Evolutionary conservation across 1,139 yeast genomes (phyloP).

Genomic region (Zygoascus meyerae): DNA sequence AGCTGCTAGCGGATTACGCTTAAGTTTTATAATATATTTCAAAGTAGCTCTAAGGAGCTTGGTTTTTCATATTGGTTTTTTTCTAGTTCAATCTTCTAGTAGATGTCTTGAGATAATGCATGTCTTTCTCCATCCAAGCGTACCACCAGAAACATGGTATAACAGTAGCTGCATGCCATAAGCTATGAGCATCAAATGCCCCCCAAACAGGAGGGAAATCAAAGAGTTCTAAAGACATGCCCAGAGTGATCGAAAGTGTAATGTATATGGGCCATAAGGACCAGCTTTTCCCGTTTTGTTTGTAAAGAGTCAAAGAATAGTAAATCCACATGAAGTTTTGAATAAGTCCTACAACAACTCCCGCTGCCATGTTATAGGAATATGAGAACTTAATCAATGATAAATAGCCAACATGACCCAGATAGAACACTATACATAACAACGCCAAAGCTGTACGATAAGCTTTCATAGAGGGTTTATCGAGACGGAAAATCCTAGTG

Average conservation of each 20-base stretch:
- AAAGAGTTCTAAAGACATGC: constrained; percentile 82
- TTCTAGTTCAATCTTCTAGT: not conserved
- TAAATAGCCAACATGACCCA: constrained; percentile 60
- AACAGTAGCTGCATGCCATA: constrained; percentile 65
- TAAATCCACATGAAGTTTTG: constrained; percentile 57
- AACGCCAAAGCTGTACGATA: constrained; percentile 36
- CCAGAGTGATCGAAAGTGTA: constrained; percentile 52
- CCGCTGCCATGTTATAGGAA: constrained; percentile 90
- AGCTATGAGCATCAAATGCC: constrained; percentile 83
- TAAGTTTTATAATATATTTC: constrained; percentile 7
- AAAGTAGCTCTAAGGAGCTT: not conserved
- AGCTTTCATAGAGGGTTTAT: constrained; percentile 35
- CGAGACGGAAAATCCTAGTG: constrained; percentile 53
- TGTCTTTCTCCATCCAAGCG: constrained; percentile 34
- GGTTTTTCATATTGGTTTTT: not conserved
- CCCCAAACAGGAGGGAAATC: constrained; percentile 72
- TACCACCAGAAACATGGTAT: constrained; percentile 37
- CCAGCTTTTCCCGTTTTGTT: constrained; percentile 30
- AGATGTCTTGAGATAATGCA: constrained; percentile 17
- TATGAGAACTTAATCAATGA: constrained; percentile 73
- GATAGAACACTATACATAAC: constrained; percentile 46
- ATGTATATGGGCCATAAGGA: constrained; percentile 47
- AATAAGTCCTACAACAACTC: constrained; percentile 66
- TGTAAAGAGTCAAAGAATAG: constrained; percentile 28
- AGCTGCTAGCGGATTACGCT: constrained; percentile 27